phyloP scores from a whole-genome alignment of 2,329 filamentous ascomycete species.

The Atkinsonella texensis region DNA sequence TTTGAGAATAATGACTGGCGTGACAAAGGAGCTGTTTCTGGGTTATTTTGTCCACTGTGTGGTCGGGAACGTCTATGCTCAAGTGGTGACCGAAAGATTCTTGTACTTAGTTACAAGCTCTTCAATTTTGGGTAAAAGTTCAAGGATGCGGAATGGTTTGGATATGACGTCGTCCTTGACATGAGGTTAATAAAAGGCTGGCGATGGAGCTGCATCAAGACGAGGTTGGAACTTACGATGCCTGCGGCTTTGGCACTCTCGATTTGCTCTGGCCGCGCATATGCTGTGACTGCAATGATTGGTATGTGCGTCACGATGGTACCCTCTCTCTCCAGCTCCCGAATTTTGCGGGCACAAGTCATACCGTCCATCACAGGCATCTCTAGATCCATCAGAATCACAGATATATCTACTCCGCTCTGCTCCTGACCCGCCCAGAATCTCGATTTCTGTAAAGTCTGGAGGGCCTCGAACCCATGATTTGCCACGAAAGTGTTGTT shows the following conservation, averaged over 20 bases:
- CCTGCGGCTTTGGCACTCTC: constrained; percentile 58
- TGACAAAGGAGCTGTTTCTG: not conserved
- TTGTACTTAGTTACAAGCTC: constrained; percentile 36
- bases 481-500: constrained; percentile 52
- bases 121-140: constrained; percentile 56
- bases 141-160: constrained; percentile 68
- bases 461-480: constrained; percentile 50
- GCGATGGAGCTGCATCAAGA: not conserved
- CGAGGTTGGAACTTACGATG: constrained; percentile 42
- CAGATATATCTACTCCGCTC: constrained; percentile 42
- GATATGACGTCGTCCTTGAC: constrained; percentile 59
- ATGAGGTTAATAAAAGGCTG: not conserved
- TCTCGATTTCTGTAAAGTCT: constrained; percentile 41
- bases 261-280: constrained; percentile 64
- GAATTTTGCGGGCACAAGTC: constrained; percentile 57
- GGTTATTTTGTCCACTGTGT: not conserved
- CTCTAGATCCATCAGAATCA: constrained; percentile 71
- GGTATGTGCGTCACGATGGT: constrained; percentile 55
- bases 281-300: constrained; percentile 74
- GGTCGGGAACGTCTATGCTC: constrained; percentile 3
- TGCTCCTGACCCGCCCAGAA: constrained; percentile 41
- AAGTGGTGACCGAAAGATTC: constrained; percentile 16
- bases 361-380: constrained; percentile 80
- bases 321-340: constrained; percentile 52
- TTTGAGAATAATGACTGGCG: not conserved